Percentiles rank a stretch among this genome's conserved stretches.
These are phyloP conservation scores for Saccharomycopsis sp. DNA, from an alignment of 805 yeast species.

Conservation along the genomic window DNA sequence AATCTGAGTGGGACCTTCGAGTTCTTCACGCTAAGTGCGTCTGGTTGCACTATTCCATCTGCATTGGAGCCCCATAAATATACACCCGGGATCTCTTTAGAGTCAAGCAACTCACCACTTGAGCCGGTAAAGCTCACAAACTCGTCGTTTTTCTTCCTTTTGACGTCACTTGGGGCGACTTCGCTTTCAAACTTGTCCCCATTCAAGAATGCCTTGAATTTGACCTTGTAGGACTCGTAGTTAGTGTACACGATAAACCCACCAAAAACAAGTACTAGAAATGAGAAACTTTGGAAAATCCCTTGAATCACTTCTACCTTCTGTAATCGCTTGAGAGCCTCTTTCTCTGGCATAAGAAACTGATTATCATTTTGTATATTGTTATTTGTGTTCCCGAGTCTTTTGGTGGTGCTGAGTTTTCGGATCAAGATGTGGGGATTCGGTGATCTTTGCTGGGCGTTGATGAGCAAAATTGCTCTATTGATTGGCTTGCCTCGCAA, in stretches of 20 bases:
- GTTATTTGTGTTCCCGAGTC: not conserved
- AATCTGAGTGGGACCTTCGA: conserved; percentile 54
- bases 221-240: conserved; percentile 34
- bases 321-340: conserved; percentile 10
- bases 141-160: conserved; percentile 20
- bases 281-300: conserved; percentile 14
- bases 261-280: conserved; percentile 14
- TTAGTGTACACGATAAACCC: conserved; percentile 28
- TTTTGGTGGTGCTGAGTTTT: not conserved
- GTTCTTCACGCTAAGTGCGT: conserved; percentile 25
- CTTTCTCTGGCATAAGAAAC: not conserved
- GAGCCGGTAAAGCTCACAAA: conserved; percentile 26
- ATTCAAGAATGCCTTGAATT: conserved; percentile 29
- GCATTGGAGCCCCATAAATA: conserved; percentile 58
- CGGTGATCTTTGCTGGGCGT: not conserved
- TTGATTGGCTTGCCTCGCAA: not conserved
- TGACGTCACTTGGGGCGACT: conserved; percentile 22
- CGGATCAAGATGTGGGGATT: not conserved
- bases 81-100: conserved; percentile 44
- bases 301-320: conserved; percentile 19
- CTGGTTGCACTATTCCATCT: conserved; percentile 30
- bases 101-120: conserved; percentile 28
- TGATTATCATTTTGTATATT: not conserved
- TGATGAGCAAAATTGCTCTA: not conserved
- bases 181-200: not conserved